Evolutionary conservation across 441 rosid genomes (phyloP).

Genomic region (Gossypium davidsonii): DNA sequence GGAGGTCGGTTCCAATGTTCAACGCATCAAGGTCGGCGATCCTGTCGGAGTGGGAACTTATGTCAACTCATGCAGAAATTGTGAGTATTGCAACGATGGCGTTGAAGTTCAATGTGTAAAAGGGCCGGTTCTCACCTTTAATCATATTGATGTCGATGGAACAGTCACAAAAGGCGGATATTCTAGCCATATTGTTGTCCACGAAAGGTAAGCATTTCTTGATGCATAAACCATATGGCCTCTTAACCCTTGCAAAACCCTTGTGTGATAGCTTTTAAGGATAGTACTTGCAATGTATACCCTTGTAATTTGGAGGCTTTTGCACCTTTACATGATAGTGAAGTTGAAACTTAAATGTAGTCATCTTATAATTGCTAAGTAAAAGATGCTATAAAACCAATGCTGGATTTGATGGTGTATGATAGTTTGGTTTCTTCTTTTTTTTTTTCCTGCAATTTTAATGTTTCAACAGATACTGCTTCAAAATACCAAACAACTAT

Average conservation of each 20-base stretch:
- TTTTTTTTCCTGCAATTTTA: not conserved
- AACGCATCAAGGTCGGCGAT: conserved; percentile 61
- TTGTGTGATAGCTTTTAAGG: not conserved
- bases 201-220: conserved; percentile 41
- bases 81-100: conserved; percentile 54
- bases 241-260: not conserved
- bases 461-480: conserved; percentile 61
- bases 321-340: not conserved
- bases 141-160: conserved; percentile 63
- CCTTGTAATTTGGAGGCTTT: not conserved
- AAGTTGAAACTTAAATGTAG: not conserved
- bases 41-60: conserved; percentile 85
- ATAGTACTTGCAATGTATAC: not conserved
- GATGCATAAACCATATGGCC: not conserved
- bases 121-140: conserved; percentile 55
- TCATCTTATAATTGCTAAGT: not conserved
- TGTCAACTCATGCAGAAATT: conserved; percentile 72
- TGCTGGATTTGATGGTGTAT: not conserved
- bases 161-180: conserved; percentile 84
- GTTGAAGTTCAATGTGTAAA: conserved; percentile 52
- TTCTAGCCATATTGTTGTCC: conserved; percentile 66
- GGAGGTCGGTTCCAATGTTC: conserved; percentile 70
- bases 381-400: not conserved
- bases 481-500: conserved; percentile 53
- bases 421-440: not conserved